Percentiles rank a stretch among this genome's conserved stretches.
Evolutionary conservation across 129 eudicot genomes (phyloP).

Genomic region (Calendula officinalis): DNA sequence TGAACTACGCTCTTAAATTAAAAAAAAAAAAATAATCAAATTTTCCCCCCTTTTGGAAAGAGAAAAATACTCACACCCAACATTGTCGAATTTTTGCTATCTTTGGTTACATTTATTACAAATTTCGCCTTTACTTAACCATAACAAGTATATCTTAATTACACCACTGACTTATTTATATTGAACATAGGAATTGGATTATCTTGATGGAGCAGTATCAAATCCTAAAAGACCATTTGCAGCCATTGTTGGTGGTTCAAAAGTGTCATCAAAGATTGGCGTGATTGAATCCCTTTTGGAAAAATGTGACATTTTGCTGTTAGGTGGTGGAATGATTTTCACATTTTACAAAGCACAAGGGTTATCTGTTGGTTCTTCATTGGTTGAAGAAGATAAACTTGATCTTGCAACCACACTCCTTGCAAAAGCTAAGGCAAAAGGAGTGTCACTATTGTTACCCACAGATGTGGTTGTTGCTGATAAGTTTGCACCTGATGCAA

Average conservation of each 20-base stretch:
- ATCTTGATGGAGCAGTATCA: slow-evolving; percentile 72
- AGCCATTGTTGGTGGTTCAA: slow-evolving; percentile 85
- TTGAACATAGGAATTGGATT: slow-evolving; percentile 65
- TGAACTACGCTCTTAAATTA: too few relatives aligned
- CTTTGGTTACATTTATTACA: too few relatives aligned
- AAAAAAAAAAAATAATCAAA: too few relatives aligned
- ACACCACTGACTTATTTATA: slow-evolving; percentile 7
- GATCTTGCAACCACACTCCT: slow-evolving; percentile 53
- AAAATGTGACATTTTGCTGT: slow-evolving; percentile 57
- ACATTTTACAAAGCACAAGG: slow-evolving; percentile 56
- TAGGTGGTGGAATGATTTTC: slow-evolving; percentile 70
- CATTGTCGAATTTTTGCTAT: too few relatives aligned
- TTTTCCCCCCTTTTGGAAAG: too few relatives aligned
- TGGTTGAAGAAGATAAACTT: slow-evolving; percentile 47
- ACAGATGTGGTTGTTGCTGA: slow-evolving; percentile 61
- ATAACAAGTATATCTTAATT: neutral
- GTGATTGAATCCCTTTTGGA: slow-evolving; percentile 77
- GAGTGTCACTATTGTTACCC: slow-evolving; percentile 55
- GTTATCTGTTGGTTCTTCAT: slow-evolving; percentile 48
- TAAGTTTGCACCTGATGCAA: slow-evolving; percentile 66
- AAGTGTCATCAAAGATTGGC: slow-evolving; percentile 75
- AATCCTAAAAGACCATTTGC: slow-evolving; percentile 81
- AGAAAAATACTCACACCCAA: too few relatives aligned
- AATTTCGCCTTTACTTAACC: neutral
- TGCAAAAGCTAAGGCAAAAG: slow-evolving; percentile 57